Evolutionary conservation across 441 rosid genomes (phyloP), one percentile per base, ranked within the genome.

Genomic region (Populus hybrid): DNA sequence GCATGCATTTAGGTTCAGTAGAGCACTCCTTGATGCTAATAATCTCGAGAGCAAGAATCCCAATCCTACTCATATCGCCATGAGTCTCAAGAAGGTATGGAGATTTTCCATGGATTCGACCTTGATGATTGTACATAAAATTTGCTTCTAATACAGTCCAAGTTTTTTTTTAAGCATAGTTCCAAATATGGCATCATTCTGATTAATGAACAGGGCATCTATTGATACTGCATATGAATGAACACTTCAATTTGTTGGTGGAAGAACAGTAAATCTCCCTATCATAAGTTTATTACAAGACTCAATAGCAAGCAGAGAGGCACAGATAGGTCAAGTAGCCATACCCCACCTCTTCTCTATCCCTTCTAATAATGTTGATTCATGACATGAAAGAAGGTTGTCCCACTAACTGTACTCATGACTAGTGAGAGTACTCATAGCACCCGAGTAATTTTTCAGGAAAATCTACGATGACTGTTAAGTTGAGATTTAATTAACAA

Each of bases 31-130:
- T 36, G 87, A 84, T 69, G 38, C 88, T 45, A 45, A 11, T 2
- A 77, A 84, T 64, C 76, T 83, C 63, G 76, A 80, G 50, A 66
- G 20, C 56, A 45, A 77, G 68, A 77, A 72, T 42, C 77, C 77
- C 73, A 86, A 74, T 76, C 84, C 87, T 3, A 81, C 90, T 20
- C 89, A 71, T 18, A 68, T 89, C 1, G 89, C 92, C 74, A 80
- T 83, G 87, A 76, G 79, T 38, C 84, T 87, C 38, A 89, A 87
- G 83, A 87, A 89, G 88, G 92, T 87, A 71, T 50, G 0, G 9
- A 1, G 12, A 35, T 14, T 29, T 38, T 29, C 9, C 2, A 29
- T 33, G 16, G 16, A 1, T 23, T n/a, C 24, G 38, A 5, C 38
- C 38, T 35, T 35, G 38, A 35, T 35, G 38, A 35, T 35, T 35